Base-by-base conservation (phyloP, 345 rosid genomes). In the Aethionema arabicum region DNA sequence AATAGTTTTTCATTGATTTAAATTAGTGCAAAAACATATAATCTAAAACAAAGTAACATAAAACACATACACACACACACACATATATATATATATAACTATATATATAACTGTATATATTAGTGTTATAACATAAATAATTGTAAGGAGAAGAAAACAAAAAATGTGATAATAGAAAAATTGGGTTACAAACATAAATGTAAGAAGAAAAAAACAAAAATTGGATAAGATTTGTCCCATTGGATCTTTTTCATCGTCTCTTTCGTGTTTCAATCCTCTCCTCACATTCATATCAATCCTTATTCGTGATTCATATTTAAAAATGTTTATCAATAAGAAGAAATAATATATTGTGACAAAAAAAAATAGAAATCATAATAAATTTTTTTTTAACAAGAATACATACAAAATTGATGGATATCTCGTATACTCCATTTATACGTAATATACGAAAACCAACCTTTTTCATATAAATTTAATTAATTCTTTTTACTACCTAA, bases 211-310 rank as follows among this genome's bases (percentile, higher is more conserved):
- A 69, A 48, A 61, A 55, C 73, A 69, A 33, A 32, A 10, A 12
- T 40, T 47, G 52, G 58, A 69, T 62, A 55, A 69, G 63, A 47
- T 47, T 55, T 62, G 52, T 55, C 50, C 49, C 63, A 62, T 48
- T 55, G 52, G 57, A 47, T 62, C 0, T 31, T 31, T 37, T 55
- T 41, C 61, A 12, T 69, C 56, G 31, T 55, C 7, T 21, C 27
- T 53, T 40, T 56, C 63, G 63, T 69, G 68, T 48, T 62, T 62
- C 68, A 62, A 69, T 62, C 38, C 63, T 62, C 57, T 62, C 52
- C 68, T 63, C 68, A 38, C 51, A 37, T 55, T 61, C 37, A 61
- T 29, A 61, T 46, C 56, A 21, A 21, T 21, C 27, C 27, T 21
- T 21, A 21, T 45, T 27, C 36, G 41, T 53, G 40, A 27, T 51